Evolutionary conservation across 2,329 filamentous ascomycete genomes (phyloP), one percentile per base, ranked within the genome.

Genomic region (Colletotrichum cuscutae): DNA sequence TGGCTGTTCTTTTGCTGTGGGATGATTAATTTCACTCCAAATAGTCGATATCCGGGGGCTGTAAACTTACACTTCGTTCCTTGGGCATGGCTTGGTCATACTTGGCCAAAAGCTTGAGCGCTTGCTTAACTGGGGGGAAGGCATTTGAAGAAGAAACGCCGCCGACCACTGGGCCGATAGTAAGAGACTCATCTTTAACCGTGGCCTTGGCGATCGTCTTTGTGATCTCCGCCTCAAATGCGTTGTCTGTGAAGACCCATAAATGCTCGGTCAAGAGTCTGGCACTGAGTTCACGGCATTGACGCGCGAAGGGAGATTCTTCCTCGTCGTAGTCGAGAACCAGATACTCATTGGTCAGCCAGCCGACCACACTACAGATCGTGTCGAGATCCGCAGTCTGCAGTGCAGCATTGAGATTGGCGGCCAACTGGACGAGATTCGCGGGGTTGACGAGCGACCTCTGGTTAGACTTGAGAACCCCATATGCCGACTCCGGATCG

Each of bases 11-110:
- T 81, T 81, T 86, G 82, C 84, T 88, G 52, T 4, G 22, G 7
- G 6, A 1, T 30, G 59, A 56, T 76, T 30, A 76, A 49, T 15
- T 2, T 1, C n/a, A 35, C 19, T 9, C 15, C 2, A 12, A 3
- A 4, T 12, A 4, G 19, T 8, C 19, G 19, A 26, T 24, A n/a
- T 12, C 2, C 12, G 2, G 8, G 28, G 0, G 11, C 1, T 1
- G 8, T 7, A 32, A 26, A 84, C 88, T 83, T 82, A 91, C 89
- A 75, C 88, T 89, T 81, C 89, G 84, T 77, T 91, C 89, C 65
- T 91, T 91, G 1, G 89, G 89, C 89, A 91, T 91, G 52, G 88
- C 87, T 74, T 89, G 88, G 75, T 92, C 90, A 77, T 92, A 92
- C 87, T 90, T 86, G 70, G 86, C 82, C 9, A 92, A 80, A 24